Evolutionary conservation across 2,329 filamentous ascomycete species (phyloP).

Genomic region (Rhexocercosporidium sp.): DNA sequence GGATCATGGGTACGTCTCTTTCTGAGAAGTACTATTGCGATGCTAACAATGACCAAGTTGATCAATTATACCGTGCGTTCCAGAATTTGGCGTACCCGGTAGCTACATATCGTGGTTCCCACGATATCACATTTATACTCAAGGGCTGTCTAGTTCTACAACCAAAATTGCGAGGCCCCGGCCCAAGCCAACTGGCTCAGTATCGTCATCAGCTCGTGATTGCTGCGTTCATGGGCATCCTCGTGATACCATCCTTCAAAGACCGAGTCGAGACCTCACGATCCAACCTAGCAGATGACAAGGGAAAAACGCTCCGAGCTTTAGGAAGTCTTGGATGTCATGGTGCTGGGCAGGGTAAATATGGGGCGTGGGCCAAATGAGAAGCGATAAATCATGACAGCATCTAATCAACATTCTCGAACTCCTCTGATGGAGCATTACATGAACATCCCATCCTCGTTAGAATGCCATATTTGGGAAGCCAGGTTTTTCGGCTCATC

Average conservation of each 20-base stretch:
- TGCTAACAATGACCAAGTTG: background rate
- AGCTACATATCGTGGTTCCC: background rate
- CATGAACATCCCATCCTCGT: background rate
- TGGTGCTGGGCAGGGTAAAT: background rate
- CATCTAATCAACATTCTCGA: background rate
- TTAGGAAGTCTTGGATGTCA: too few species aligned
- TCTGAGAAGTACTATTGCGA: background rate
- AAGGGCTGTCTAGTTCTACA: background rate
- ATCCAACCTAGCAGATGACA: background rate
- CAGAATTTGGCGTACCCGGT: background rate
- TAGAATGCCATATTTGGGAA: background rate
- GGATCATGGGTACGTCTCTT: background rate
- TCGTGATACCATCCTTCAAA: too few species aligned
- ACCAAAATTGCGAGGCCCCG: background rate
- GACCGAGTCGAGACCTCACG: too few species aligned
- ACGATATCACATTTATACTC: background rate
- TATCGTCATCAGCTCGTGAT: background rate
- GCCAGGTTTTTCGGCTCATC: too few species aligned
- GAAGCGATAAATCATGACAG: background rate
- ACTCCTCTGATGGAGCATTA: background rate
- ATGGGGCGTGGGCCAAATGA: background rate
- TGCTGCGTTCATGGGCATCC: too few species aligned
- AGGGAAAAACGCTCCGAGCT: background rate
- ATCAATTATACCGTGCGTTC: background rate
- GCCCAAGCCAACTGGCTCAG: background rate